Percentiles rank a stretch among this genome's conserved stretches.
phyloP scores from a whole-genome alignment of 805 yeast species.

The Wickerhamiella musiphila region DNA sequence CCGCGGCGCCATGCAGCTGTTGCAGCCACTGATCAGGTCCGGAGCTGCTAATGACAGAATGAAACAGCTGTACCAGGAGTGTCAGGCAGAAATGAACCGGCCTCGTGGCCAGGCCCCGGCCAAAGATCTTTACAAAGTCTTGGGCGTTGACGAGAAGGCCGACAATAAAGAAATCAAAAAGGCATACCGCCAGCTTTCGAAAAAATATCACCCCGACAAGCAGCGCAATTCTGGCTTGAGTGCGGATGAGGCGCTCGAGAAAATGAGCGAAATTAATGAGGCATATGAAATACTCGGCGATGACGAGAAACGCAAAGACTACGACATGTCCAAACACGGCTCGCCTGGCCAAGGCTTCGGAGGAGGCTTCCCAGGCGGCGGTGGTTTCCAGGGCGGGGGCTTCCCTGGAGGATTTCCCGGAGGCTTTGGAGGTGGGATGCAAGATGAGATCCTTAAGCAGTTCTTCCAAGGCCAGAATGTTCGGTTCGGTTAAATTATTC shows the following conservation, averaged over 20 bases:
- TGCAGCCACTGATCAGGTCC: conserved; percentile 5
- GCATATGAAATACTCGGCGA: conserved; percentile 78
- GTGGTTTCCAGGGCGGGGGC: conserved; percentile 8
- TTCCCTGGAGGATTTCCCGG: conserved; percentile 3
- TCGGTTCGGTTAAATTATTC: no score
- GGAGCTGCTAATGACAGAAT: conserved; percentile 12
- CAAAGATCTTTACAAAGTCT: conserved; percentile 63
- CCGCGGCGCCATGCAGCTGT: conserved; percentile 16
- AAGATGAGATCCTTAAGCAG: not conserved
- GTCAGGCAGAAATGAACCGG: conserved; percentile 17
- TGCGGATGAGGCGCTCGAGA: conserved; percentile 52
- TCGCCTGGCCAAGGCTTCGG: no score
- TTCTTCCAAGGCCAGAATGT: no score
- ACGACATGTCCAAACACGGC: conserved; percentile 28
- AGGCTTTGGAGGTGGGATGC: conserved; percentile 1
- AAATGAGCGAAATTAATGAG: conserved; percentile 83
- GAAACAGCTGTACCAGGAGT: conserved; percentile 15
- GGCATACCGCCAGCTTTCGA: conserved; percentile 64
- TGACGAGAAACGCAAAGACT: conserved; percentile 42
- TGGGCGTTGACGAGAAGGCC: conserved; percentile 53
- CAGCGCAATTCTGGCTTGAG: conserved; percentile 45
- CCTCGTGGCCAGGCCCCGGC: conserved; percentile 21
- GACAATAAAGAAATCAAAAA: conserved; percentile 55
- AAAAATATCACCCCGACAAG: conserved; percentile 85
- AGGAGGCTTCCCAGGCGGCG: conserved; percentile 1